Base-by-base conservation (phyloP, 2,329 filamentous ascomycete species). In the Cytospora piceicola region DNA sequence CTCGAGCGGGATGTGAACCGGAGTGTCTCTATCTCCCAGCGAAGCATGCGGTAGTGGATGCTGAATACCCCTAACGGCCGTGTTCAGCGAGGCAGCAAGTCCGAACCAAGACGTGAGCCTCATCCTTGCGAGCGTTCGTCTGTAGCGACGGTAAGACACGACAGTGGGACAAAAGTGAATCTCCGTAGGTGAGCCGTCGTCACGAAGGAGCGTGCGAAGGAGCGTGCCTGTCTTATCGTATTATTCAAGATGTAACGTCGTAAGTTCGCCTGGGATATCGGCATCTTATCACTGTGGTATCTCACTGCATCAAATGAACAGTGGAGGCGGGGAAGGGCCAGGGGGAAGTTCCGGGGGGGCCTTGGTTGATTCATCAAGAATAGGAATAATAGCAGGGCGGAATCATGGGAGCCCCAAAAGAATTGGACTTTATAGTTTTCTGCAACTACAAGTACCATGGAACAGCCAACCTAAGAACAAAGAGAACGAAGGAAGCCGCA, bases 1-100 rank as follows among this genome's bases (percentile, higher is more conserved):
- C 70, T 90, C 81, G 58, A 90, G 78, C 5, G 76, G 75, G 29
- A 71, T 73, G 17, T 70, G 57, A 3, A 69, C 65, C 20, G 75
- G 66, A 9, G 73, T 59, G 6, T 72, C 53, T 34, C 46, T 29
- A n/a, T 36, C 59, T 70, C 61, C 42, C 72, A 29, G 14, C 46
- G 39, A 71, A 49, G 36, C 68, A 58, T 39, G 32, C 34, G 58
- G 32, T 20, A 46, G 12, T 27, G 58, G 51, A 9, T 54, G 34
- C 15, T 32, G 51, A 30, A 62, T 15, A 14, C 51, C 52, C 11
- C 17, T 15, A 29, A 49, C 52, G 14, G 24, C 36, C 32, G 52
- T 24, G 9, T n/a, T 15, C 24, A 62, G 15, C 9, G 22, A 34
- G 34, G 52, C 60, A 22, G 17, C 32, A 24, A 49, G 29, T 12